Base-by-base conservation (phyloP, 2,329 filamentous ascomycete species). In the Zopfia rhizophila region DNA sequence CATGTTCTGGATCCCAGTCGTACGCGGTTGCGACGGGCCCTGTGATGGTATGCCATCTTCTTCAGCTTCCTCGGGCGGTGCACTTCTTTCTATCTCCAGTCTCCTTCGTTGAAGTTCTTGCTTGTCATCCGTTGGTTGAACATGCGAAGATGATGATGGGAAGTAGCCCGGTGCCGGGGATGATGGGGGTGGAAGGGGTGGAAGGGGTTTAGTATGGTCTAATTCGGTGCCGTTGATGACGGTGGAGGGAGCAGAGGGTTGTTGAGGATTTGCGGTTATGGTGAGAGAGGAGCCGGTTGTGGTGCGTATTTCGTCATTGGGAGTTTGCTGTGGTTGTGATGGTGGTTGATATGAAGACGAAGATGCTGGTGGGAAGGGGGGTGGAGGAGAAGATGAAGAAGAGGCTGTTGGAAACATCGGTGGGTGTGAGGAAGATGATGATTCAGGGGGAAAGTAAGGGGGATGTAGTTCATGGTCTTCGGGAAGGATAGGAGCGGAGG, bases 91-190 rank as follows among this genome's bases (percentile, higher is more conserved):
- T 50, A 70, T 56, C 51, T 75, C 61, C 4, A 78, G 55, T 35
- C 72, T 62, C 7, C 68, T 66, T 12, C 73, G 62, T 38, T 92
- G 88, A 5, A 91, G 75, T 65, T 95, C 90, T 58, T 87, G 85
- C 68, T 95, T 94, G 68, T 95, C 92, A 43, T 94, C 89, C 11
- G 72, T 76, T 3, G 73, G 66, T 52, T 53, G 69, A 2, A 69
- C 55, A 27, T 63, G 60, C 7, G 65, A 56, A 7, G 76, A 60
- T 13, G 60, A 58, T 1, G 58, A 51, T 14, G 62, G 41, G 48
- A 53, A 49, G 53, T 70, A 69, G 14, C 62, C 47, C 40, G 61
- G 65, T 24, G 53, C 57, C 22, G 31, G 24, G 11, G 33, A 48
- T 11, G 48, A 44, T 7, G 45, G 53, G 18, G 45, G 55, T 18